phyloP scores from a whole-genome alignment of 345 rosid species.

The Lepidium aucheri region DNA sequence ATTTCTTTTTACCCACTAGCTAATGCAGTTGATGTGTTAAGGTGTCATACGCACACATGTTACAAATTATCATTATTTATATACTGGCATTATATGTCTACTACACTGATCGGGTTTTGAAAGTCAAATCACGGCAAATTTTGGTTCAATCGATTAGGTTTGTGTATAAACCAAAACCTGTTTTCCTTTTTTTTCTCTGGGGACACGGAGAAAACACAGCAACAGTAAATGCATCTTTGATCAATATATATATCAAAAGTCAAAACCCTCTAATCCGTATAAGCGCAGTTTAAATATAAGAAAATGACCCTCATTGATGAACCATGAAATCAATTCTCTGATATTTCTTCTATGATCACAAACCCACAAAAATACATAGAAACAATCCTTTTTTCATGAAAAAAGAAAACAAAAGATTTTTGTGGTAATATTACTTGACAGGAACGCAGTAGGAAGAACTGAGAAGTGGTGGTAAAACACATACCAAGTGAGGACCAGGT shows the following conservation, averaged over 20 bases:
- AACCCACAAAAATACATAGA: not conserved
- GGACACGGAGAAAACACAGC: too few species aligned
- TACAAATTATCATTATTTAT: too few species aligned
- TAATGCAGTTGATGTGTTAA: not conserved
- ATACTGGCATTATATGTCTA: too few species aligned
- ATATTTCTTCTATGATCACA: not conserved
- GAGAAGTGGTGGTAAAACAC: conserved; percentile 81
- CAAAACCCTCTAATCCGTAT: too few species aligned
- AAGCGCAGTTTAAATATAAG: too few species aligned
- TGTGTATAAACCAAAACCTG: too few species aligned
- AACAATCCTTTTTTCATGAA: not conserved
- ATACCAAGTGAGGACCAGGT: conserved; percentile 81
- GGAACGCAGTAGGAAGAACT: conserved; percentile 85
- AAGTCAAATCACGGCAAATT: too few species aligned
- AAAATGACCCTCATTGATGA: not conserved
- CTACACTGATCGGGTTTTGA: too few species aligned
- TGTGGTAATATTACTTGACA: conserved; percentile 24
- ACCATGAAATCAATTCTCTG: not conserved
- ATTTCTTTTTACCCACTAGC: not conserved
- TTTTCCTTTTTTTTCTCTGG: too few species aligned
- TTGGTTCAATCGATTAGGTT: too few species aligned
- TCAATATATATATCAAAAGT: too few species aligned
- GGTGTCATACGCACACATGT: not conserved
- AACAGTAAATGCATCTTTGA: not conserved
- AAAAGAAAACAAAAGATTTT: not conserved